These are phyloP conservation scores for Spathaspora sp. DNA, from an alignment of 805 yeast genomes.

Conservation along the genomic window DNA sequence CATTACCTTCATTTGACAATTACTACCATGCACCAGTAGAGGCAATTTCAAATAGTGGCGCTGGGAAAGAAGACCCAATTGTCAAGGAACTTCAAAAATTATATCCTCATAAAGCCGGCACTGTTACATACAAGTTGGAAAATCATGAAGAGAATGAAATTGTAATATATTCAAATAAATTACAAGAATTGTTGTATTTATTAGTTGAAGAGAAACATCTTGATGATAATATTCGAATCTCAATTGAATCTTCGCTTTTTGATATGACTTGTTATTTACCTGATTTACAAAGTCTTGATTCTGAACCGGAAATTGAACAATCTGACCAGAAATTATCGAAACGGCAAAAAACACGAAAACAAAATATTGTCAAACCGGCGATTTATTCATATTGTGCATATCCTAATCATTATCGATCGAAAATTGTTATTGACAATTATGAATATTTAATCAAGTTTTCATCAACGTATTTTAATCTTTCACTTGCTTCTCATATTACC, in stretches of 20 bases:
- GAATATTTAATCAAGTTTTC: conserved; percentile 24
- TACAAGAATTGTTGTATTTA: conserved; percentile 25
- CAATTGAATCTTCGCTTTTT: conserved; percentile 24
- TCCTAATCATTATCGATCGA: conserved; percentile 35
- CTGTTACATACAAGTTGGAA: conserved; percentile 2
- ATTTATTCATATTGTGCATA: conserved; percentile 10
- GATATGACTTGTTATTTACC: conserved; percentile 26
- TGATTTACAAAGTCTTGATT: conserved; percentile 6
- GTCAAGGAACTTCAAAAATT: conserved; percentile 28
- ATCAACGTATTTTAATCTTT: conserved; percentile 33
- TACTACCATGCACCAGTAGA: not conserved
- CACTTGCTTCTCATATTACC: conserved; percentile 38
- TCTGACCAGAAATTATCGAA: not conserved
- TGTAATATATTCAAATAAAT: conserved; percentile 25
- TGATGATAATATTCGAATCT: conserved; percentile 26
- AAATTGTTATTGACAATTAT: conserved; percentile 37
- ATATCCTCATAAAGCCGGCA: conserved; percentile 18
- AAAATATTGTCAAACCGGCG: not conserved
- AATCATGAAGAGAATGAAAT: conserved; percentile 1
- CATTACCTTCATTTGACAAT: conserved; percentile 11
- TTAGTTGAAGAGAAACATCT: conserved; percentile 23
- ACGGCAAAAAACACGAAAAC: not conserved
- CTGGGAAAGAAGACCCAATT: conserved; percentile 26
- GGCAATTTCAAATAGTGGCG: not conserved
- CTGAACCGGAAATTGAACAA: not conserved